Conservation (phyloP, 1,139 yeast genomes). For the Taphrina deformans region DNA sequence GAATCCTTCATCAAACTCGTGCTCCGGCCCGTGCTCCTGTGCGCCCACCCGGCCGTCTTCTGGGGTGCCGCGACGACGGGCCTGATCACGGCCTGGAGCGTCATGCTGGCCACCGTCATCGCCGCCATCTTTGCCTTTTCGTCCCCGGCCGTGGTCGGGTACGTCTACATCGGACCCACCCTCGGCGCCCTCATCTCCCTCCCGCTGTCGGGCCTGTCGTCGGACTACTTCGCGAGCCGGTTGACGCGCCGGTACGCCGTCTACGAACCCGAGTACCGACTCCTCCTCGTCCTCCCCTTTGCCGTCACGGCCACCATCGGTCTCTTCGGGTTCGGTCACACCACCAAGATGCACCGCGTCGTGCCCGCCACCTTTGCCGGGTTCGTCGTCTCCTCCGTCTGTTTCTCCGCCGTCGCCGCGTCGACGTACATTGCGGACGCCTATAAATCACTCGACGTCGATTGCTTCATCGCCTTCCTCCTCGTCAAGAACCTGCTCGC, state of each 20-base stretch:
- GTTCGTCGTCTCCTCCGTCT: constrained; percentile 38
- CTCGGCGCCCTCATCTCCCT: constrained; percentile 39
- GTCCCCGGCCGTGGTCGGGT: constrained; percentile 37
- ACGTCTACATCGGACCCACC: constrained; percentile 39
- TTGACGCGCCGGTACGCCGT: constrained; percentile 49
- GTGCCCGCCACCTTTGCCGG: constrained; percentile 39
- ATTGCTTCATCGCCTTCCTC: constrained; percentile 38
- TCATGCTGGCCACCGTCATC: constrained; percentile 39
- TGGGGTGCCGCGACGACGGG: constrained; percentile 39
- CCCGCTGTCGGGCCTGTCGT: constrained; percentile 36
- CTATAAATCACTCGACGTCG: constrained; percentile 36
- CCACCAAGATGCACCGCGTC: constrained; percentile 43
- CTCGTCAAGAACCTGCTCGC: constrained; percentile 38
- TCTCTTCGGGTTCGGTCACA: constrained; percentile 56
- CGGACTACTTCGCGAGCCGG: constrained; percentile 35
- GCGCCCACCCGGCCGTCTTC: constrained; percentile 37
- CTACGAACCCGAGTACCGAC: constrained; percentile 56
- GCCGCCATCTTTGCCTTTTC: constrained; percentile 39
- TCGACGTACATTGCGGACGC: constrained; percentile 39
- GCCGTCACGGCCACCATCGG: constrained; percentile 50
- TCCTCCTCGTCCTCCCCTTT: constrained; percentile 51
- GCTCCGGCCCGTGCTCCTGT: constrained; percentile 37
- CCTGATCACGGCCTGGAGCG: constrained; percentile 39
- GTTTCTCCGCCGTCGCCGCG: constrained; percentile 38
- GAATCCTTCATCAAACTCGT: constrained; percentile 37